A percentile compares a stretch with the other conserved stretches of the same genome.
These are phyloP conservation scores for Magnusiomyces tetraspermus DNA, from an alignment of 1,139 yeast species.

Conservation along the genomic window DNA sequence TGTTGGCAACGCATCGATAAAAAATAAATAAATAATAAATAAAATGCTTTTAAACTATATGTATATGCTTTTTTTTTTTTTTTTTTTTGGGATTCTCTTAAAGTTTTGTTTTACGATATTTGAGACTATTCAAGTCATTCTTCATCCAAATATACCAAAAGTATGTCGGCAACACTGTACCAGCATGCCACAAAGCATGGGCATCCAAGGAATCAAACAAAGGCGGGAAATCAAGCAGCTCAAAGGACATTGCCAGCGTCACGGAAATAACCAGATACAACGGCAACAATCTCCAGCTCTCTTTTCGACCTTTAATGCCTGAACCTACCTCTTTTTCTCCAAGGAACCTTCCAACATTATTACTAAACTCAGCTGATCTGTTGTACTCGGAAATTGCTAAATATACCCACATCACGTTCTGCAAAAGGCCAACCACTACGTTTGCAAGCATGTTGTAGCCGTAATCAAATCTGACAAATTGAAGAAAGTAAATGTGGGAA, in stretches of 20 bases:
- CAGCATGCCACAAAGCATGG: constrained; percentile 81
- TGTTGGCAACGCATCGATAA: constrained; percentile 25
- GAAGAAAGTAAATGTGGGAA: constrained; percentile 57
- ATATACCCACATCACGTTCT: constrained; percentile 47
- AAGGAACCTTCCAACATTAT: neutral
- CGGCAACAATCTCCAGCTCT: constrained; percentile 44
- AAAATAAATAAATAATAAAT: too few species aligned
- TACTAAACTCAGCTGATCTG: neutral
- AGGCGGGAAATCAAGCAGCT: constrained; percentile 83
- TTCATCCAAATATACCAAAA: constrained; percentile 35
- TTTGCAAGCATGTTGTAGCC: constrained; percentile 93
- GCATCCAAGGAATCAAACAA: constrained; percentile 64
- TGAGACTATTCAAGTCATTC: constrained; percentile 26
- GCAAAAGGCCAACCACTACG: constrained; percentile 64
- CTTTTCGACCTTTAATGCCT: constrained; percentile 11
- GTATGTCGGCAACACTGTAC: constrained; percentile 33
- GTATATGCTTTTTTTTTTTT: too few species aligned
- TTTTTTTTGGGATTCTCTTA: too few species aligned
- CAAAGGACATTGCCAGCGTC: constrained; percentile 70
- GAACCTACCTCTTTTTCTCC: too few species aligned
- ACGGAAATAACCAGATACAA: constrained; percentile 44
- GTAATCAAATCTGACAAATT: constrained; percentile 69
- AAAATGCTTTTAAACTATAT: too few species aligned
- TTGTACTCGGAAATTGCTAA: constrained; percentile 25
- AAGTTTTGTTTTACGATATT: too few species aligned